Evolutionary conservation across 2,329 filamentous ascomycete genomes (phyloP), one percentile per base, ranked within the genome.

Genomic region (Lasiodiplodia hormozganensis): DNA sequence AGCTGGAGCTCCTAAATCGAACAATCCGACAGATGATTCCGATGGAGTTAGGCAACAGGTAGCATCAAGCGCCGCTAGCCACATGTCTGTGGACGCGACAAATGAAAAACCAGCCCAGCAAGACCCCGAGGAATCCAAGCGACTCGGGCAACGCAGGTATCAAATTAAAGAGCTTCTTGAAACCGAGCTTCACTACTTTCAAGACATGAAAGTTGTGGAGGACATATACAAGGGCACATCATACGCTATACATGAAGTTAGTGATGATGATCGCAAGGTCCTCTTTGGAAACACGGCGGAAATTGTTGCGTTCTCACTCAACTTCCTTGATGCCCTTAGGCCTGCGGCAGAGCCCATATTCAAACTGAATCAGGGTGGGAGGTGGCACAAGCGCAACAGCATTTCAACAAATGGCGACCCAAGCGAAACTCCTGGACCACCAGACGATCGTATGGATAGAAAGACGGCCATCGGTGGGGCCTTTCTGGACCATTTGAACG

Each of bases 171-270:
- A 99, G 79, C 84, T 99, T 47, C 87, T 97, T 56, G 94, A 97
- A 75, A 99, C 96, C 0, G 96, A 99, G 77, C 90, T 93, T 58
- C 90, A 91, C 6, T 98, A 97, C 79, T 90, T 96, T 68, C 89
- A 93, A 71, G 96, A 99, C 78, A 95, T 99, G 93, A 97, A 94
- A 77, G 95, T 99, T 65, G 91, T 97, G 2, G 93, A 97, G 75
- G 94, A 98, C 76, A 98, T 99, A 67, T 99, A 98, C 85, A 97
- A 96, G 80, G 94, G 93, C 53, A 98, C 96, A 0, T 92, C 93
- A 0, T 89, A 92, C 72, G 91, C 92, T 12, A 94, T 92, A 68
- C 89, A 93, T 10, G 89, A 93, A 71, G 87, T 97, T 34, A 92
- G 92, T 53, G 83, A 88, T 52, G 92, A 95, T 71, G 97, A 97